Percentiles rank a stretch among this genome's conserved stretches.
Conservation (phyloP, 164 flowering plant species). For the Liriodendron chinense region DNA sequence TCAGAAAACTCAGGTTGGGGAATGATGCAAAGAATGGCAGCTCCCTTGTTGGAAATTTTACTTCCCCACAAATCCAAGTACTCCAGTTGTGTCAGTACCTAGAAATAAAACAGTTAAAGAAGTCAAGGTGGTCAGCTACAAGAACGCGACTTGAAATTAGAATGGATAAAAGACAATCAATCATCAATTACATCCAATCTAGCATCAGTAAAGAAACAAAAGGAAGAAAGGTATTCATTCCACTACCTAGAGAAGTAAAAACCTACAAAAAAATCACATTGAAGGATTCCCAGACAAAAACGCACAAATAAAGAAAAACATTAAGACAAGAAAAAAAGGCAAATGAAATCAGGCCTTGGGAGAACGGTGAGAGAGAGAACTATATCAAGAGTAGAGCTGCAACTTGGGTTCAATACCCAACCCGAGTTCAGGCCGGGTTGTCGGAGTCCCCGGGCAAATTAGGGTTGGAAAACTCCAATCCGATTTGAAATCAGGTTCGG, state of each 20-base stretch:
- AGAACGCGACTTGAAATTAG: not conserved
- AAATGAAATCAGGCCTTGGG: too few relatives aligned
- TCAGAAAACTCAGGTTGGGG: conserved; percentile 60
- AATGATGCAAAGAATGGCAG: conserved; percentile 41
- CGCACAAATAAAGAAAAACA: too few relatives aligned
- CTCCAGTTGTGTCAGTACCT: conserved; percentile 69
- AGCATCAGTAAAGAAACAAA: not conserved
- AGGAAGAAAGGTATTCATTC: not conserved
- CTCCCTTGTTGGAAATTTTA: conserved; percentile 64
- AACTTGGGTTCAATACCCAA: too few relatives aligned
- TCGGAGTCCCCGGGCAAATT: too few relatives aligned
- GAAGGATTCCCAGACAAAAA: not conserved
- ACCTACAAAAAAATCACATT: not conserved
- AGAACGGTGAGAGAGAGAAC: too few relatives aligned
- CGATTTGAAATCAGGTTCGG: too few relatives aligned
- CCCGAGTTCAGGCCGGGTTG: too few relatives aligned
- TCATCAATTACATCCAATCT: not conserved
- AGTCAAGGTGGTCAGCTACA: not conserved
- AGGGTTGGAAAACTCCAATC: too few relatives aligned
- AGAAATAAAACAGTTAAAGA: conserved; percentile 10
- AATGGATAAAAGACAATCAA: not conserved
- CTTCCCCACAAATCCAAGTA: conserved; percentile 93
- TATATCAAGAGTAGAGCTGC: too few relatives aligned
- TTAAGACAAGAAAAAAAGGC: too few relatives aligned
- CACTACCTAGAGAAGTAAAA: not conserved